Evolutionary conservation across 1,284 basidiomycete species (phyloP), one percentile per base, ranked within the genome.

Genomic region (Ceratobasidium sp.): DNA sequence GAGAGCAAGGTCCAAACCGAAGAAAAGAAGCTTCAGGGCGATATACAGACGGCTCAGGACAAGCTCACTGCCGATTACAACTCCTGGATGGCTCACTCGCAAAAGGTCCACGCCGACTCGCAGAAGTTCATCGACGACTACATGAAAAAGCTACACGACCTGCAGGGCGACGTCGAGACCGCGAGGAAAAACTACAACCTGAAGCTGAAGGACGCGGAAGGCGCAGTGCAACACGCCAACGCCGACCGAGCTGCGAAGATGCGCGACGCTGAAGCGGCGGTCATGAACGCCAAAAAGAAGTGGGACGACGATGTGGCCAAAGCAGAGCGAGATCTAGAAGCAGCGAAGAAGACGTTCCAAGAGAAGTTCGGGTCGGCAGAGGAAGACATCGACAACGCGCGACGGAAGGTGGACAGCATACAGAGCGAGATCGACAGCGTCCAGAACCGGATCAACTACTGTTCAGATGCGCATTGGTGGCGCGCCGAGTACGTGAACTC

Each of bases 371-470:
- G 54, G 5, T 56, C 54, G 17, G 54, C 54, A 6, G n/a, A 56
- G 20, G 54, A 20, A 20, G 17, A 20, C 20, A 56, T 56, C 23
- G 54, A 56, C 17, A 56, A 26, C 54, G 54, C 54, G 9, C 54
- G 17, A n/a, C 54, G 54, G 5, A 26, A 56, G 7, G 54, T 56
- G 20, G 20, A 56, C 17, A 56, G 17, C n/a, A 56, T 56, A 7
- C 54, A 56, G 17, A 56, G 23, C 54, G 54, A 56, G 54, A 56
- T 56, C 54, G 54, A 56, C n/a, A 26, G 54, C 54, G 54, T 56
- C 7, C 5, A 56, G 17, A 46, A 46, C 13, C 44, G 44, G 44
- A 46, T 46, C 44, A 6, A 13, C 7, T 46, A 46, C 44, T 46
- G 44, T 13, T 6, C 6, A 6, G 44, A 46, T 46, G 44, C 44